Evolutionary conservation across 2,329 filamentous ascomycete genomes (phyloP), one percentile per base, ranked within the genome.

Genomic region (Myriangium duriaei): DNA sequence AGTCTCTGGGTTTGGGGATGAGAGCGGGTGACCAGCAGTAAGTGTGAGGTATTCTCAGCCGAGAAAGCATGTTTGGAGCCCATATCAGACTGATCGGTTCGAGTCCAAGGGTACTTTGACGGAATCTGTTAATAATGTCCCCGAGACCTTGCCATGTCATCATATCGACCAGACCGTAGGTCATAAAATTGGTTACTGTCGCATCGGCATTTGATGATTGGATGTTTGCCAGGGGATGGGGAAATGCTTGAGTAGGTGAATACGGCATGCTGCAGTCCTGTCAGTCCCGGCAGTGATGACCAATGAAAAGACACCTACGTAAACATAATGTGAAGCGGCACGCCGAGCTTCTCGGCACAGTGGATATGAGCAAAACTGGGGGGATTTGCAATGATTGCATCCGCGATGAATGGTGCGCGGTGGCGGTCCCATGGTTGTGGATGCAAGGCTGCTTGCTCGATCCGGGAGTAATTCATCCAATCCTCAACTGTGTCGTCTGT

Each of bases 21-120:
- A 91, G 61, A 1, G 80, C 72, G 0, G 82, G 80, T 0, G 82
- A 87, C 87, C 87, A 95, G 59, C 86, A 91, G 54, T 95, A 96
- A 0, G 88, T 93, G 49, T 83, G 84, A 1, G 87, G 85, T n/a
- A 95, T 71, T 30, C 72, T 73, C 19, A 95, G 63, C 19, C 83
- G 75, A 31, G 74, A 76, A 11, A 92, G 64, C 54, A 93, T 72
- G 3, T 81, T 82, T 6, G 87, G 85, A 2, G 82, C 87, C 72
- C 81, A 88, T 34, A 92, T 77, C 5, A 84, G 64, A 43, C 81
- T 85, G 30, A 95, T 68, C 0, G 80, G 72, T 31, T 91, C 81
- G 1, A 95, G 64, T 16, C 81, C 79, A 1, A 93, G 66, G 5
- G 71, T 71, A 41, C 76, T 76, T 44, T 79, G 76, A 37, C 86